phyloP scores from a whole-genome alignment of 805 yeast species.

The Candida chauliodis region DNA sequence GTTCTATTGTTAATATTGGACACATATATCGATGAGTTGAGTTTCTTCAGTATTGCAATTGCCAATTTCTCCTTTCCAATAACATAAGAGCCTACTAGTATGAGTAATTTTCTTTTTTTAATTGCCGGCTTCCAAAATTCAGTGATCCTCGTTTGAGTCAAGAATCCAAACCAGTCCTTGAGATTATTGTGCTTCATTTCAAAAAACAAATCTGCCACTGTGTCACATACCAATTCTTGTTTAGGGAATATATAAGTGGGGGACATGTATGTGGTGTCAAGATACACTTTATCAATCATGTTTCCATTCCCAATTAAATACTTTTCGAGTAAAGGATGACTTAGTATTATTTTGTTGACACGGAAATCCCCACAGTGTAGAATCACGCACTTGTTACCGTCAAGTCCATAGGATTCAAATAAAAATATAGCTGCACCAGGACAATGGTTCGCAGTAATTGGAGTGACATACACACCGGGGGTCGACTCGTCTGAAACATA shows the following conservation, averaged over 20 bases:
- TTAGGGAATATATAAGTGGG: constrained; percentile 75
- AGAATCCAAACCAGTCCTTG: constrained; percentile 30
- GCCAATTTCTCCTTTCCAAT: constrained; percentile 93
- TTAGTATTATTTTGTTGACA: constrained; percentile 52
- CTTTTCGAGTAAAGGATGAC: constrained; percentile 26
- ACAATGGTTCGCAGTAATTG: constrained; percentile 89
- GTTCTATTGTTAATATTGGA: constrained; percentile 43
- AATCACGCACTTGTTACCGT: constrained; percentile 25
- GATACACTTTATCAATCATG: constrained; percentile 53
- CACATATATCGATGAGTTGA: constrained; percentile 55
- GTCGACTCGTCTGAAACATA: constrained; percentile 1
- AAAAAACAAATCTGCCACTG: constrained; percentile 52
- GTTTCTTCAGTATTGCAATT: constrained; percentile 50
- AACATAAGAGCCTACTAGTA: constrained; percentile 81
- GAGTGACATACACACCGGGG: constrained; percentile 49
- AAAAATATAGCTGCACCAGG: constrained; percentile 90
- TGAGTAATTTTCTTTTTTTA: constrained; percentile 43
- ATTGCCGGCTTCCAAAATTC: constrained; percentile 24
- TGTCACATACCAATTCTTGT: constrained; percentile 63
- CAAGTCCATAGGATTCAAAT: constrained; percentile 46
- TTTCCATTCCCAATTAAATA: constrained; percentile 12
- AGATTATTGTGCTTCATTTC: constrained; percentile 29
- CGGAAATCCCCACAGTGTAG: constrained; percentile 95
- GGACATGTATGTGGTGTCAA: constrained; percentile 87
- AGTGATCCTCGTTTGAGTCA: constrained; percentile 37